Evolutionary conservation across 2,329 filamentous ascomycete species (phyloP).

Genomic region (Clarireedia paspali): DNA sequence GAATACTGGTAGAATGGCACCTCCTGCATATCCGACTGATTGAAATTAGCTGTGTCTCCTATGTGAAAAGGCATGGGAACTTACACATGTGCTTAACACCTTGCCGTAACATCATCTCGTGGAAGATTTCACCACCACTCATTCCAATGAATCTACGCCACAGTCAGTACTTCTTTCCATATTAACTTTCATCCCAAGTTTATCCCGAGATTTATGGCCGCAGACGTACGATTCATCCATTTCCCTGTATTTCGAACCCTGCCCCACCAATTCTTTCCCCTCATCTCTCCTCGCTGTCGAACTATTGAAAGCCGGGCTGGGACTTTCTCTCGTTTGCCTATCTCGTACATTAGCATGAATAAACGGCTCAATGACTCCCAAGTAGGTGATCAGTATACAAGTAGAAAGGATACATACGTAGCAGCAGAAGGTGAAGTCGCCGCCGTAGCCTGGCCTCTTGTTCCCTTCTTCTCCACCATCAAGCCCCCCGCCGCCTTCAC

Average conservation of each 20-base stretch:
- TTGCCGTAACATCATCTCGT: constrained; percentile 97
- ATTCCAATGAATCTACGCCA: constrained; percentile 74
- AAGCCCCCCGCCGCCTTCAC: constrained; percentile 34
- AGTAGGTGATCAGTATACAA: background rate
- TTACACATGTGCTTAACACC: constrained; percentile 89
- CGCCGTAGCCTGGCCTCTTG: constrained; percentile 41
- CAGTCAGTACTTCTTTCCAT: background rate
- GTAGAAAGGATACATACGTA: constrained; percentile 14
- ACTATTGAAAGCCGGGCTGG: constrained; percentile 55
- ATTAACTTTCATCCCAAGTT: constrained; percentile 1
- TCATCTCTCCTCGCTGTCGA: constrained; percentile 32
- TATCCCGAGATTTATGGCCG: constrained; percentile 5
- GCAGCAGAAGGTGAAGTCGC: constrained; percentile 31
- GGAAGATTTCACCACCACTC: constrained; percentile 93
- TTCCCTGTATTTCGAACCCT: constrained; percentile 49
- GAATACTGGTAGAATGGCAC: constrained; percentile 94
- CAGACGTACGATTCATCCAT: constrained; percentile 73
- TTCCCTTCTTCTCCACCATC: constrained; percentile 7
- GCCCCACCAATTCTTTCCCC: constrained; percentile 44
- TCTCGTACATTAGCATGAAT: constrained; percentile 22
- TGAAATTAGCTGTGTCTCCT: constrained; percentile 10
- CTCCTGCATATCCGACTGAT: constrained; percentile 80
- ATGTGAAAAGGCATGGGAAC: constrained; percentile 32
- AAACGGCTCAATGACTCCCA: constrained; percentile 11
- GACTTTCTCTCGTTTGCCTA: constrained; percentile 50